Evolutionary conservation across 495 filamentous ascomycete species (phyloP), one percentile per base, ranked within the genome.

Genomic region (Apiosordaria backusii): DNA sequence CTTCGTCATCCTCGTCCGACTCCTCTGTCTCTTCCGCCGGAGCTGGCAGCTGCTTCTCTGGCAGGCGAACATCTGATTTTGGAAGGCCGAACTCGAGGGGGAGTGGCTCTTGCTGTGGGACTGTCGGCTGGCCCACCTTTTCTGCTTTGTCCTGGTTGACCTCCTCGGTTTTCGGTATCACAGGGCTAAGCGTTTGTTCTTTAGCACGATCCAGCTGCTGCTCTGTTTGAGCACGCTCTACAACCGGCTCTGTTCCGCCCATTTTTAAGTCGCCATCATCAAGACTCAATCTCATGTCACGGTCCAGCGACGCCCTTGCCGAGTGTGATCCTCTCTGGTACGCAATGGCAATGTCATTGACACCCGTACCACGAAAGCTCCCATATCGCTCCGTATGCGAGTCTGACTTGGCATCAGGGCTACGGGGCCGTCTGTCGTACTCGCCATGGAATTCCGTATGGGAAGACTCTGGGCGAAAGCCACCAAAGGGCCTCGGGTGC

Each of bases 1-100:
- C 82, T 57, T 85, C 81, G 24, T 83, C 77, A n/a, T 74, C 82
- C 35, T 45, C 35, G 18, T 79, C 83, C n/a, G 82, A 84, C 52
- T 59, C 57, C 57, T 27, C 21, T 5, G 57, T n/a, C 53, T 24
- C 22, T 55, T 55, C 22, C 53, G 22, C 53, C 19, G 19, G 18
- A 21, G 19, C 19, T 15, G 19, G n/a, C 53, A 21, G 18, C 18
- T 55, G 24, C 57, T 59, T 59, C 19, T 24, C 22, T 4, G 3
- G 52, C 18, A 19, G 18, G 6, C 52, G 19, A n/a, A 55, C 52
- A 19, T n/a, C 52, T 22, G 50, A 54, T 62, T 15, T 19, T 4
- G 52, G 52, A 6, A 55, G 9, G 4, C 21, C 52, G 18, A 55
- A 21, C 9, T 55, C 52, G n/a, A 55, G 52, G 21, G 57, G 22